phyloP scores from a whole-genome alignment of 768 basidiomycete genomes.

The Lactarius hatsudake region DNA sequence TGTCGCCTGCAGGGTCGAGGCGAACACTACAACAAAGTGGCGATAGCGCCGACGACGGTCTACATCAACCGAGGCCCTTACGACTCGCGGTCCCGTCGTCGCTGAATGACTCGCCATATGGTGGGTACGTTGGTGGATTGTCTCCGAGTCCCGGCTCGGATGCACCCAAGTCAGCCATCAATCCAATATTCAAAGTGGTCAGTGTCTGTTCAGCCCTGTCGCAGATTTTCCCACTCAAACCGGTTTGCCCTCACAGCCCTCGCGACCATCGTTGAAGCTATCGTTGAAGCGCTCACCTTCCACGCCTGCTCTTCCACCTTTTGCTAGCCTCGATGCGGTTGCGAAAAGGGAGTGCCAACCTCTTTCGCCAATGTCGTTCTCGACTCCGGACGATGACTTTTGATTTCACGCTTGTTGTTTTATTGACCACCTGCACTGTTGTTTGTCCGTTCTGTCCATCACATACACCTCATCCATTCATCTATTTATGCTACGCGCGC shows the following conservation, averaged over 20 bases:
- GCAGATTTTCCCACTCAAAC: neutral
- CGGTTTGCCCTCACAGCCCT: slow-evolving; percentile 43
- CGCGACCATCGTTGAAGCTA: slow-evolving; percentile 45
- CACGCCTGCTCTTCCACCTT: slow-evolving; percentile 64
- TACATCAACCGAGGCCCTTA: slow-evolving; percentile 29
- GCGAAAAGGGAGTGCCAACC: slow-evolving; percentile 74
- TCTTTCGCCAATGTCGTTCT: slow-evolving; percentile 74
- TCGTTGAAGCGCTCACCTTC: slow-evolving; percentile 34
- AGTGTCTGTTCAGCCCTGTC: slow-evolving; percentile 36
- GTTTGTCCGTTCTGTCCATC: slow-evolving; percentile 23
- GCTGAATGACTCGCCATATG: slow-evolving; percentile 31
- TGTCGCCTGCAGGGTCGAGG: slow-evolving; percentile 56
- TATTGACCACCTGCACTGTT: slow-evolving; percentile 27
- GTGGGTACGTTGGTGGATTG: slow-evolving; percentile 50
- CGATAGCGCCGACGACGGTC: slow-evolving; percentile 25
- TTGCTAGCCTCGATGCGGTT: slow-evolving; percentile 78
- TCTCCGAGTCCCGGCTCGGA: slow-evolving; percentile 56
- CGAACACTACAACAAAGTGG: slow-evolving; percentile 28
- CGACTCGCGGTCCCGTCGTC: slow-evolving; percentile 30
- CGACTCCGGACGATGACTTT: slow-evolving; percentile 42
- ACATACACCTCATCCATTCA: slow-evolving; percentile 25
- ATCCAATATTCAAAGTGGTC: slow-evolving; percentile 91
- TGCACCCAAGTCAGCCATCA: slow-evolving; percentile 67
- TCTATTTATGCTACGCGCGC: slow-evolving; percentile 25
- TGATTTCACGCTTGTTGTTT: slow-evolving; percentile 27